Evolutionary conservation across 345 rosid species (phyloP), one percentile per base, ranked within the genome.

Genomic region (Gossypium australe): DNA sequence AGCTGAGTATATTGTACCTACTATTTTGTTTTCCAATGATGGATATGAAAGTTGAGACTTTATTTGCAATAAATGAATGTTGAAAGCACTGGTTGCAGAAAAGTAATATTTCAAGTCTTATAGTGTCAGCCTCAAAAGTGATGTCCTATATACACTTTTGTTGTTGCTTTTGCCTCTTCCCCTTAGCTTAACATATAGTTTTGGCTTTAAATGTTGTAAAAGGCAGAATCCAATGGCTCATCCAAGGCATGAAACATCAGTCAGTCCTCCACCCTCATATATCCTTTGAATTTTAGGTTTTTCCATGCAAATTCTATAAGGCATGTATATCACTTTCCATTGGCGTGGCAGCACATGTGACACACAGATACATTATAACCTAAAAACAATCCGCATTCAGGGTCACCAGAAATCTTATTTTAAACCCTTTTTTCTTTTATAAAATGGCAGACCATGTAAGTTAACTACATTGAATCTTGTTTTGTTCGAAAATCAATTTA

Each of bases 381-480:
- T 53, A 53, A 57, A 72, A 10, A 43, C 61, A n/a, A 27, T 61
- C 65, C 56, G 17, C 66, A 64, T 44, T 61, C 53, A 29, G 57
- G 56, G 61, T 5, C 74, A 38, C 34, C 58, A 12, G 63, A 51
- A 25, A 58, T 18, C 27, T 20, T 60, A 18, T 75, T 79, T 74
- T n/a, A 71, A 69, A 66, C 48, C n/a, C 38, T 48, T 75, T 71
- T 48, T 71, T 17, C 70, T 80, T 41, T 78, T 18, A 29, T 78
- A 43, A 34, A 34, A 77, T 84, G 87, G 87, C 86, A 79, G 78
- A 79, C 84, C 81, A 70, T 57, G 16, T 67, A 51, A 17, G 34
- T 74, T 77, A 62, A 75, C 55, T 75, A 75, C 12, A 70, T 64
- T 58, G 47, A 29, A 34, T 63, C 61, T 77, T 18, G 51, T 75